Conservation (phyloP, 2,329 filamentous ascomycete genomes). For the Cladosporium sp. region DNA sequence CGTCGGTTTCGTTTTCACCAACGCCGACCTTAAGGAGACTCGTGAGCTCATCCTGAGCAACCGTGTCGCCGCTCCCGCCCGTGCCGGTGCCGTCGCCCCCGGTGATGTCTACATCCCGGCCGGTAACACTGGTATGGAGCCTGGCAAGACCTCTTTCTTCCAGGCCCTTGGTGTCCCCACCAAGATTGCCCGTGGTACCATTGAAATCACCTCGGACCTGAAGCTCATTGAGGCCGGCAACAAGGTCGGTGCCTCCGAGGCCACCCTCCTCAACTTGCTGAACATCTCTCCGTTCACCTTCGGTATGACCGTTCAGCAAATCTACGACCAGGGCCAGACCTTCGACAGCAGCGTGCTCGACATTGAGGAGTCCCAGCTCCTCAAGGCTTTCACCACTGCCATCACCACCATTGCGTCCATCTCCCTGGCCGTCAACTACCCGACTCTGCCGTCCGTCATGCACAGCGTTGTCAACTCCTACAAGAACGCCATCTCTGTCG, state of each 20-base stretch:
- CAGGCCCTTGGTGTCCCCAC: conserved; percentile 99
- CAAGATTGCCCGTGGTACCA: conserved; percentile 99
- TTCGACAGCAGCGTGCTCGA: conserved; percentile 84
- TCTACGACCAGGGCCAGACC: conserved; percentile 95
- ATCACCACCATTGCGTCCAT: conserved; percentile 82
- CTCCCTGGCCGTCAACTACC: conserved; percentile 90
- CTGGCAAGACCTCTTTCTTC: conserved; percentile 99
- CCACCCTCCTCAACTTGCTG: conserved; percentile 97
- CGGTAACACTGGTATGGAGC: conserved; percentile 99
- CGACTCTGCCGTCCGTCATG: conserved; percentile 89
- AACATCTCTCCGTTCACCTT: conserved; percentile 99
- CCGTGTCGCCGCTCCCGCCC: conserved; percentile 94
- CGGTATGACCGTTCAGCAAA: conserved; percentile 91
- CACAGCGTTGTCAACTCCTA: conserved; percentile 96
- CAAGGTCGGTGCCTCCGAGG: conserved; percentile 99
- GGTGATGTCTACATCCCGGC: conserved; percentile 90
- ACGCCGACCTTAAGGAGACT: conserved; percentile 82
- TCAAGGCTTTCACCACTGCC: conserved; percentile 72
- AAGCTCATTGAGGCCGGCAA: conserved; percentile 89
- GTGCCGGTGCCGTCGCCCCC: conserved; percentile 94
- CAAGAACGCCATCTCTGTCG: conserved; percentile 92
- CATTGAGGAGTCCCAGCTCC: conserved; percentile 89
- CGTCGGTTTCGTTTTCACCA: conserved; percentile 99
- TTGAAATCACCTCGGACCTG: conserved; percentile 96
- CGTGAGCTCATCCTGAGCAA: conserved; percentile 94